Percentiles rank a stretch among this genome's conserved stretches.
These are phyloP conservation scores for Cydonia oblonga DNA, from an alignment of 331 rosid genomes.

Conservation along the genomic window DNA sequence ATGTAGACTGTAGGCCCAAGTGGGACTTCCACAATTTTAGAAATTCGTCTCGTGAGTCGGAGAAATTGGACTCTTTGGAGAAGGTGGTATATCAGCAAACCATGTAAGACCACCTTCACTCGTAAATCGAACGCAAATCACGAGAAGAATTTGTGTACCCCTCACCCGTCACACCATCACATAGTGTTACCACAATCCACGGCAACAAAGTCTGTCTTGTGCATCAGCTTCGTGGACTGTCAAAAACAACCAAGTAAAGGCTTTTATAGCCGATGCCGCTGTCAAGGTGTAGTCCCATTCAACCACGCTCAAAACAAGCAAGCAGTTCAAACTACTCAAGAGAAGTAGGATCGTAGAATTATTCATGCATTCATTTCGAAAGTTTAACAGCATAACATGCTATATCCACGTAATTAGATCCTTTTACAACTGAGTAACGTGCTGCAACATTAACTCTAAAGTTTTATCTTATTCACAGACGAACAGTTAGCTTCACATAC, in stretches of 20 bases:
- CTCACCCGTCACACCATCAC: too few relatives aligned
- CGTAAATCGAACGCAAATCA: too few relatives aligned
- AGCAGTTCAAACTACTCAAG: neutral
- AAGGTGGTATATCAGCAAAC: too few relatives aligned
- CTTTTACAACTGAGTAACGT: neutral
- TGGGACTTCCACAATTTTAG: neutral
- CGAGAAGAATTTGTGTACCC: too few relatives aligned
- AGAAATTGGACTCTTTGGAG: neutral
- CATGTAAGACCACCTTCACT: too few relatives aligned
- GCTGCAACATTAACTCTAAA: neutral
- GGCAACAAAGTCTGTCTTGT: too few relatives aligned
- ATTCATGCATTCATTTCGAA: neutral
- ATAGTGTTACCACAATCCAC: too few relatives aligned
- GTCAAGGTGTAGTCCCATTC: neutral
- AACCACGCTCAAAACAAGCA: neutral
- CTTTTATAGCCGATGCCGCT: neutral
- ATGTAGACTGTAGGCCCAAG: too few relatives aligned
- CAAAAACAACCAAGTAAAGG: too few relatives aligned
- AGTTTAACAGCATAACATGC: neutral
- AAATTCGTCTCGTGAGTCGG: neutral
- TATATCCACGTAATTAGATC: neutral
- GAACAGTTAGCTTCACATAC: neutral
- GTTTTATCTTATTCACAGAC: neutral
- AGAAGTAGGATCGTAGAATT: neutral
- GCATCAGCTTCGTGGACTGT: too few relatives aligned